Evolutionary conservation across 108 stramenopile species (phyloP).

Genomic region (Skeletonema marinoi): DNA sequence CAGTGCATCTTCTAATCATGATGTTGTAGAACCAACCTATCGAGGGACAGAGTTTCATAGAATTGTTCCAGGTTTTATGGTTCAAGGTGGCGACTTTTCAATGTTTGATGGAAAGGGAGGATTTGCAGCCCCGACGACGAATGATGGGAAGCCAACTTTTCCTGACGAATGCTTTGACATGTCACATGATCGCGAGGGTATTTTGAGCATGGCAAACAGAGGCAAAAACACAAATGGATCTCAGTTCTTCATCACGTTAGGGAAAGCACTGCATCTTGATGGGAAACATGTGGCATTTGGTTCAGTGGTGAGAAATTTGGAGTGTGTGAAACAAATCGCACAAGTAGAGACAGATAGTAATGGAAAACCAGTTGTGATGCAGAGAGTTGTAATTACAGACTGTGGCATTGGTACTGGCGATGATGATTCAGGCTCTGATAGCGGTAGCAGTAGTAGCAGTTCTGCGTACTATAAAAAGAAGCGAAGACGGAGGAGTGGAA

Average conservation of each 20-base stretch:
- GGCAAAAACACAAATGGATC: slow-evolving; percentile 84
- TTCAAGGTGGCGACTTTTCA: slow-evolving; percentile 91
- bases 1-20: not conserved
- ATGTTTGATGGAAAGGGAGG: slow-evolving; percentile 83
- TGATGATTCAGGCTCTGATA: not conserved
- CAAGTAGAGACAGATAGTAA: slow-evolving; percentile 61
- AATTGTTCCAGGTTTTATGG: slow-evolving; percentile 83
- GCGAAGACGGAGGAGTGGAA: not conserved
- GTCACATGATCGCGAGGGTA: slow-evolving; percentile 63
- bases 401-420: slow-evolving; percentile 57
- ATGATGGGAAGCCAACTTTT: slow-evolving; percentile 56
- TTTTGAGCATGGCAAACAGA: slow-evolving; percentile 87
- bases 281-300: slow-evolving; percentile 88
- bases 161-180: slow-evolving; percentile 73
- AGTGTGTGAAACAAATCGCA: slow-evolving; percentile 66
- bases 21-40: slow-evolving; percentile 52
- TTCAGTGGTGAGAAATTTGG: slow-evolving; percentile 64
- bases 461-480: not conserved
- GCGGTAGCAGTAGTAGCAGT: not conserved
- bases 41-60: slow-evolving; percentile 75
- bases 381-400: slow-evolving; percentile 75
- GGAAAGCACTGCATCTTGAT: slow-evolving; percentile 69
- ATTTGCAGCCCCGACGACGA: slow-evolving; percentile 71
- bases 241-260: slow-evolving; percentile 84
- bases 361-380: slow-evolving; percentile 60